phyloP scores from a whole-genome alignment of 257 asterid species.

The Solanum neorickii region DNA sequence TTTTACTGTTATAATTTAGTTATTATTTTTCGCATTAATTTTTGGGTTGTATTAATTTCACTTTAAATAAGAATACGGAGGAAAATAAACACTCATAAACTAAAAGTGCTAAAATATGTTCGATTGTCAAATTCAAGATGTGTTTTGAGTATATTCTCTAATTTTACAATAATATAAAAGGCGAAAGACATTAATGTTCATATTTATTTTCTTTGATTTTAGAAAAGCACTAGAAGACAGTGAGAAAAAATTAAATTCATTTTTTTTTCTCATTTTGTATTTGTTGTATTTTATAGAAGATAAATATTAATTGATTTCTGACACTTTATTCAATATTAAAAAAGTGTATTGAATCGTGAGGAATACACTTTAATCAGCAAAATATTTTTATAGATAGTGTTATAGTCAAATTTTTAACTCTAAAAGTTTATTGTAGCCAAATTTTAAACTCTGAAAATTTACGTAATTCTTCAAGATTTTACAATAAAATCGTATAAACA shows the following conservation, averaged over 20 bases:
- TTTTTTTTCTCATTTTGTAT: neutral
- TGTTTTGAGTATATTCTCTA: too few relatives aligned
- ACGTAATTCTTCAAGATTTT: neutral
- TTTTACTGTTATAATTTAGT: too few relatives aligned
- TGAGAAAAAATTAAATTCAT: too few relatives aligned
- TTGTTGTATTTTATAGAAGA: neutral
- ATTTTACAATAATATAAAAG: neutral
- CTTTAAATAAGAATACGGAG: neutral
- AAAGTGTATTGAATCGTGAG: neutral
- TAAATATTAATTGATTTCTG: too few relatives aligned
- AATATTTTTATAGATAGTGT: too few relatives aligned
- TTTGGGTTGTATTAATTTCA: neutral
- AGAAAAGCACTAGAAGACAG: too few relatives aligned
- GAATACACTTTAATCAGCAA: neutral
- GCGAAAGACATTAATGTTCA: neutral
- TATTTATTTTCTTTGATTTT: too few relatives aligned
- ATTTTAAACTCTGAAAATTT: too few relatives aligned
- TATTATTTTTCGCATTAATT: neutral
- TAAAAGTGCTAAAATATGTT: neutral
- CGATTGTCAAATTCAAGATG: neutral
- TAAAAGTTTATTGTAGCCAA: too few relatives aligned
- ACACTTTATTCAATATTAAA: neutral
- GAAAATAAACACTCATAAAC: neutral
- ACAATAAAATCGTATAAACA: too few relatives aligned
- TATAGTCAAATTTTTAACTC: neutral